Evolutionary conservation across 2,329 filamentous ascomycete genomes (phyloP).

Genomic region (Sporothrix luriei): DNA sequence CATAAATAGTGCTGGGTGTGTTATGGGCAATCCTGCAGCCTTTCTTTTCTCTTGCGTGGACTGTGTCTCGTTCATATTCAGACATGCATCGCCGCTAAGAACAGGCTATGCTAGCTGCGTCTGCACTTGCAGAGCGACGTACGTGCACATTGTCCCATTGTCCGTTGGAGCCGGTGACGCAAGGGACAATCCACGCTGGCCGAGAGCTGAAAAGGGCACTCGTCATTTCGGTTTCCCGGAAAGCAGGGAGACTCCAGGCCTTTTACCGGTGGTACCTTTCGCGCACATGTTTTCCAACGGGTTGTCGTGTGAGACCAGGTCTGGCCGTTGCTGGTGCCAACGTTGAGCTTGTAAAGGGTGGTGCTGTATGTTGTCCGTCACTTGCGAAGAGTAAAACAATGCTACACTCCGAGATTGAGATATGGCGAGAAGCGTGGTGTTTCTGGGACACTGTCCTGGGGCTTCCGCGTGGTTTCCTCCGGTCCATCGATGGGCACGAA

Average conservation of each 20-base stretch:
- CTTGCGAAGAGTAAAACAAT: not conserved
- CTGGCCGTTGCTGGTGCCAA: slow-evolving; percentile 9
- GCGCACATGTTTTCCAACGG: not conserved
- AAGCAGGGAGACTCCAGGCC: slow-evolving; percentile 2
- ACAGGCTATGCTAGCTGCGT: not conserved
- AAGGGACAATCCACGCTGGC: slow-evolving; percentile 17
- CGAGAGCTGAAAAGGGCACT: slow-evolving; percentile 10
- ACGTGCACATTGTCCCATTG: not conserved
- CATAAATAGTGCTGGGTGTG: not conserved
- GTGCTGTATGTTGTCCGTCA: no score
- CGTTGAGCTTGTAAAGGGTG: not conserved
- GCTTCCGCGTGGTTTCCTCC: slow-evolving; percentile 6
- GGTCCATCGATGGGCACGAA: not conserved
- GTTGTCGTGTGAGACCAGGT: not conserved
- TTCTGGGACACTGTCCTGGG: not conserved
- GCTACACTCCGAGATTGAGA: slow-evolving; percentile 2
- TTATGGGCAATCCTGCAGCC: not conserved
- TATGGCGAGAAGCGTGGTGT: not conserved
- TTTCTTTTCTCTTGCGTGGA: not conserved
- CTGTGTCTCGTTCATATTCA: slow-evolving; percentile 20
- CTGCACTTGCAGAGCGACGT: not conserved
- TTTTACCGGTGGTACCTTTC: not conserved
- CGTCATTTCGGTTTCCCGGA: slow-evolving; percentile 20
- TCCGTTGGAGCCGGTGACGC: slow-evolving; percentile 1
- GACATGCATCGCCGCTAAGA: slow-evolving; percentile 19